phyloP scores from a whole-genome alignment of 768 basidiomycete genomes.

The Lanmaoa rubissima region DNA sequence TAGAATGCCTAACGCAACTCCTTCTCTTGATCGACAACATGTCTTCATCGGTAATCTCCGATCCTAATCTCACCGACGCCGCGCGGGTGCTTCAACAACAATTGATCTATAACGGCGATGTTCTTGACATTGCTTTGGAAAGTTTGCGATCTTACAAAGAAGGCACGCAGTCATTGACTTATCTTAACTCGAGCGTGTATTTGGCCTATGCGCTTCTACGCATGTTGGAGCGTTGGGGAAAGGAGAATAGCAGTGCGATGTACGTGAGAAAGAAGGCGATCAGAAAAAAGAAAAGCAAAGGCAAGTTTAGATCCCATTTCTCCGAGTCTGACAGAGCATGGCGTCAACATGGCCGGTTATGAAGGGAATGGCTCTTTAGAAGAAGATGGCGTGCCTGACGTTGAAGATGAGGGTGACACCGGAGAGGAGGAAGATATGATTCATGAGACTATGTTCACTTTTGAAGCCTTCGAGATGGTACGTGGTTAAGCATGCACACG shows the following conservation, averaged over 20 bases:
- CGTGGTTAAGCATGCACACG: conserved; percentile 27
- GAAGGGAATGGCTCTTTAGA: conserved; percentile 42
- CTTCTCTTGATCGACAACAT: conserved; percentile 86
- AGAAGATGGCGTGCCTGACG: conserved; percentile 67
- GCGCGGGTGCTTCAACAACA: conserved; percentile 84
- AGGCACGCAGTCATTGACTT: conserved; percentile 74
- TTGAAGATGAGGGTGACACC: conserved; percentile 59
- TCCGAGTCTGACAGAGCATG: conserved; percentile 12
- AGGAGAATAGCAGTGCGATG: conserved; percentile 60
- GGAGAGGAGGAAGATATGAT: conserved; percentile 63
- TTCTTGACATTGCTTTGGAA: conserved; percentile 83
- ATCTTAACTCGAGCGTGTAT: conserved; percentile 83
- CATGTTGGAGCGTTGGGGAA: conserved; percentile 88
- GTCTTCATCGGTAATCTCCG: conserved; percentile 47
- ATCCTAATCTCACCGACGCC: conserved; percentile 57
- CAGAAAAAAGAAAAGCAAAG: conserved; percentile 51
- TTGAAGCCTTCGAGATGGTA: conserved; percentile 89
- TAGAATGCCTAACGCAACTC: conserved; percentile 92
- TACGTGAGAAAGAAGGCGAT: conserved; percentile 68
- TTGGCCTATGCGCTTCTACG: conserved; percentile 82
- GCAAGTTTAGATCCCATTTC: conserved; percentile 37
- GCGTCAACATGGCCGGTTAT: conserved; percentile 7
- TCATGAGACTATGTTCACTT: conserved; percentile 86
- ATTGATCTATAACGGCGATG: conserved; percentile 92
- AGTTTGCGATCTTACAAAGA: conserved; percentile 76